Conservation (phyloP, 2,329 filamentous ascomycete genomes). For the Thelonectria blattea region DNA sequence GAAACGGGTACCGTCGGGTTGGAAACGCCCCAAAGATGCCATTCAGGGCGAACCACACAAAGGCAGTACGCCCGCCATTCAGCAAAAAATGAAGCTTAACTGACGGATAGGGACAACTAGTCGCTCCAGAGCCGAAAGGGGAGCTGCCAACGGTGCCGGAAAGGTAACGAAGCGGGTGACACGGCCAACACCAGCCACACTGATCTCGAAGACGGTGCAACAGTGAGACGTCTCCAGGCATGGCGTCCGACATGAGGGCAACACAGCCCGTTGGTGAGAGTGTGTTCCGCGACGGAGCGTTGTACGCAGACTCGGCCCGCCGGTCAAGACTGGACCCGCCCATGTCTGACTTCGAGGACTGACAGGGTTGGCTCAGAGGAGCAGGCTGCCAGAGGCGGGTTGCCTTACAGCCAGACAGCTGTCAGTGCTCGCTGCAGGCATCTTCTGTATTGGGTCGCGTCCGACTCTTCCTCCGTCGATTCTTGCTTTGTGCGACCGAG, state of each 20-base stretch:
- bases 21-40: not conserved
- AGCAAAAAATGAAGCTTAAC: conserved; percentile 7
- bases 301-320: conserved; percentile 40
- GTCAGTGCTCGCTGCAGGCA: conserved; percentile 24
- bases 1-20: not conserved
- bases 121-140: conserved; percentile 2
- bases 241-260: conserved; percentile 25
- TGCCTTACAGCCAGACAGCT: conserved; percentile 19
- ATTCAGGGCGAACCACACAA: not conserved
- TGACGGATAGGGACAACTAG: not conserved
- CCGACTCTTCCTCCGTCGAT: conserved; percentile 22
- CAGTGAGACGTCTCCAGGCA: conserved; percentile 27
- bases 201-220: conserved; percentile 40
- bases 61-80: conserved; percentile 1
- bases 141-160: conserved; percentile 16
- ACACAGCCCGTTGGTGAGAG: conserved; percentile 26
- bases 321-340: conserved; percentile 30
- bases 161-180: conserved; percentile 26
- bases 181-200: conserved; percentile 32
- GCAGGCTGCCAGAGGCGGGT: conserved; percentile 23
- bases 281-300: conserved; percentile 23
- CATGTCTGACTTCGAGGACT: conserved; percentile 39
- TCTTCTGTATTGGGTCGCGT: conserved; percentile 22
- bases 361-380: conserved; percentile 32
- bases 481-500: conserved; percentile 25